A percentile compares a stretch with the other conserved stretches of the same genome.
These are phyloP conservation scores for Chlamydomonas reinhardtii DNA, from an alignment of 163 green algal species.

Conservation along the genomic window DNA sequence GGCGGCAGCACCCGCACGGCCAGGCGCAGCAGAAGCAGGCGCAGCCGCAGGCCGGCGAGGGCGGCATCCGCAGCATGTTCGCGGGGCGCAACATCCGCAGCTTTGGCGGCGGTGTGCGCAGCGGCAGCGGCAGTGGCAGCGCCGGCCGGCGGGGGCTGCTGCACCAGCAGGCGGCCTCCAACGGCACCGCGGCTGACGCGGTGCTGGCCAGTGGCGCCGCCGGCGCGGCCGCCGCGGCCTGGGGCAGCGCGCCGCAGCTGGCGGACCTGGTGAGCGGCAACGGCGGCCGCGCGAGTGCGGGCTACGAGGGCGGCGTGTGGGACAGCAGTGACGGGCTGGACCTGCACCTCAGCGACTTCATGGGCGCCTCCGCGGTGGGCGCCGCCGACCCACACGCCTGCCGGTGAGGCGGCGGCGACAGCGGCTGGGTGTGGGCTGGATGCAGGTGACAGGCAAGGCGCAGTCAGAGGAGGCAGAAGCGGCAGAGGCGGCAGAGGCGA, in stretches of 20 bases:
- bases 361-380: neutral
- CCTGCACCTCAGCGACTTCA: neutral
- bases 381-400: neutral
- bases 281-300: neutral
- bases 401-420: neutral
- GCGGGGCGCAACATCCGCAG: neutral
- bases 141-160: too few relatives aligned
- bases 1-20: neutral
- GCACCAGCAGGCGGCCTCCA: too few relatives aligned
- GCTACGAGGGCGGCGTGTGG: conserved; percentile 7
- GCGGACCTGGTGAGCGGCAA: too few relatives aligned
- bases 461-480: too few relatives aligned
- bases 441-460: too few relatives aligned
- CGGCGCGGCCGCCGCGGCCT: neutral
- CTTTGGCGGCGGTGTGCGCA: neutral
- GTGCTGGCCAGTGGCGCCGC: neutral
- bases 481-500: too few relatives aligned
- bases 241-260: too few relatives aligned
- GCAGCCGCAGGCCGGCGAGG: neutral
- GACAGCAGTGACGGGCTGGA: conserved; percentile 21
- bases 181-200: neutral
- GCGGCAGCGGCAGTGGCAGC: neutral
- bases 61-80: too few relatives aligned
- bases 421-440: too few relatives aligned
- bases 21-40: conserved; percentile 7